These are phyloP conservation scores for Volvariella volvacea DNA, from an alignment of 1,284 basidiomycete genomes.

Conservation along the genomic window DNA sequence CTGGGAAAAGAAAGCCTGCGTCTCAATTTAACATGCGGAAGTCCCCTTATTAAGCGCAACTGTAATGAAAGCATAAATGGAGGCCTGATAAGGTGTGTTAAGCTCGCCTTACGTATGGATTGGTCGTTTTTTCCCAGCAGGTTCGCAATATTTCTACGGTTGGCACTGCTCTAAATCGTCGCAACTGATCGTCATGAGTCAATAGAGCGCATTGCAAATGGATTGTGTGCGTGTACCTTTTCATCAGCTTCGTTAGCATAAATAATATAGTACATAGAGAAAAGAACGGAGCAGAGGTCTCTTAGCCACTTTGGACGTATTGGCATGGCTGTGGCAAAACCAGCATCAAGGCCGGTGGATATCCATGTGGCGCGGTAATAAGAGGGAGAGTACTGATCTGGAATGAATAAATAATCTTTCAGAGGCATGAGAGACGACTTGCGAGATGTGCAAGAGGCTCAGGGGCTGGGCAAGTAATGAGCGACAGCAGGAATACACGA, in stretches of 20 bases:
- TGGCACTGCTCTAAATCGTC: constrained; percentile 85
- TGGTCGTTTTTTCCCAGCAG: constrained; percentile 95
- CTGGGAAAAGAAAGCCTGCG: constrained; percentile 79
- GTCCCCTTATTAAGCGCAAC: constrained; percentile 62
- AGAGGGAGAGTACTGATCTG: constrained; percentile 75
- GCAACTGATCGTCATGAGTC: constrained; percentile 51
- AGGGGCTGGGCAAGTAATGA: constrained; percentile 56
- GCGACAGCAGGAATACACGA: constrained; percentile 1
- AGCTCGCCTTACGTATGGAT: constrained; percentile 69
- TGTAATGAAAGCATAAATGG: constrained; percentile 18
- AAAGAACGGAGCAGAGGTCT: constrained; percentile 80
- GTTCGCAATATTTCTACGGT: constrained; percentile 93
- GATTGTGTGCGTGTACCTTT: constrained; percentile 47
- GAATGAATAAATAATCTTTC: constrained; percentile 11
- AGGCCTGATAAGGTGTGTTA: constrained; percentile 5
- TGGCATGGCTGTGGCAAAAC: constrained; percentile 92
- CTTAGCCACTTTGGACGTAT: constrained; percentile 91
- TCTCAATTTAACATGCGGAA: constrained; percentile 59
- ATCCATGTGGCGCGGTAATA: constrained; percentile 99
- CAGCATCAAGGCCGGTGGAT: constrained; percentile 89
- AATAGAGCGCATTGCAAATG: constrained; percentile 10
- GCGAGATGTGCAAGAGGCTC: constrained; percentile 89
- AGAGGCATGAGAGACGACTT: no score
- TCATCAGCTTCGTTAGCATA: constrained; percentile 93
- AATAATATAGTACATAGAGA: constrained; percentile 89